A percentile compares a stretch with the other conserved stretches of the same genome.
Evolutionary conservation across 257 asterid species (phyloP).

Genomic region (Nemophila menziesii): DNA sequence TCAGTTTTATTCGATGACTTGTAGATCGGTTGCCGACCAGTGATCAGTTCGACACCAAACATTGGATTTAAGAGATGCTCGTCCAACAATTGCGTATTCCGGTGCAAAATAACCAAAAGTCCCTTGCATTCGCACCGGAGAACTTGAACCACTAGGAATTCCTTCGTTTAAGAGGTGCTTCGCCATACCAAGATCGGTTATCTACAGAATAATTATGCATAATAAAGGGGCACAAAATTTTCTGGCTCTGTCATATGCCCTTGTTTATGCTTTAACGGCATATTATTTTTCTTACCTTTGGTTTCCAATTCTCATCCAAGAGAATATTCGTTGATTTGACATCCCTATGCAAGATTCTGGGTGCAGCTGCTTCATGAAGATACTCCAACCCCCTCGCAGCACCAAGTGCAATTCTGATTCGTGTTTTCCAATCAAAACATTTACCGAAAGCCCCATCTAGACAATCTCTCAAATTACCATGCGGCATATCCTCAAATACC

Average conservation of each 20-base stretch:
- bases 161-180: slow-evolving; percentile 72
- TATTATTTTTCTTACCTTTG: slow-evolving; percentile 90
- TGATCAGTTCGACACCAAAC: slow-evolving; percentile 86
- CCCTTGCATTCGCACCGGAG: slow-evolving; percentile 96
- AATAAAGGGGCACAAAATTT: too few species aligned
- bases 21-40: slow-evolving; percentile 70
- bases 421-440: slow-evolving; percentile 59
- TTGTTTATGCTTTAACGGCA: too few species aligned
- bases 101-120: slow-evolving; percentile 98
- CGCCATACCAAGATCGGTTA: slow-evolving; percentile 98
- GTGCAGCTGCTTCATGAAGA: slow-evolving; percentile 98
- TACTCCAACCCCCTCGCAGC: slow-evolving; percentile 99
- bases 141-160: slow-evolving; percentile 52
- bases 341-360: slow-evolving; percentile 90
- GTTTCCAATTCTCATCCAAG: slow-evolving; percentile 80
- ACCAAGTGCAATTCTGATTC: slow-evolving; percentile 79
- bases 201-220: too few species aligned
- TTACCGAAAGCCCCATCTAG: slow-evolving; percentile 56
- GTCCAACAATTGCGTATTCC: slow-evolving; percentile 73
- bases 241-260: too few species aligned
- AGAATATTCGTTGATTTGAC: slow-evolving; percentile 92
- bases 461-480: slow-evolving; percentile 82
- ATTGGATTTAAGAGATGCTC: slow-evolving; percentile 84
- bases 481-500: slow-evolving; percentile 69
- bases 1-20: slow-evolving; percentile 40